phyloP scores from a whole-genome alignment of 1,284 basidiomycete genomes.

The Ganoderma boninense region DNA sequence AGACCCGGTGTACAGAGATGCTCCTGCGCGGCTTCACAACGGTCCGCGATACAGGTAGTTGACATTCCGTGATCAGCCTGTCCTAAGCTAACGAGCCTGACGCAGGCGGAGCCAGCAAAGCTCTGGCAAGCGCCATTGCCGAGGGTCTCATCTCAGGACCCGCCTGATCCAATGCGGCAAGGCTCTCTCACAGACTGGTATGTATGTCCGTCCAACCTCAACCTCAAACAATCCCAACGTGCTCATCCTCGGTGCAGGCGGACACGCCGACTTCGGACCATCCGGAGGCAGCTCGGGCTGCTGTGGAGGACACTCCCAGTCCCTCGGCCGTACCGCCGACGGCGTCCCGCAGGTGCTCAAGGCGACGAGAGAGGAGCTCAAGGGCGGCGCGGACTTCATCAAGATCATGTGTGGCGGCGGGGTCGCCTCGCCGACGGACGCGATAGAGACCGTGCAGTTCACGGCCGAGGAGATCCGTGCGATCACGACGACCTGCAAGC shows the following conservation, averaged over 20 bases:
- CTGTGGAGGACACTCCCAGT: conserved; percentile 49
- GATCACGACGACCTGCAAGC: conserved; percentile 52
- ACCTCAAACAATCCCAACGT: neutral
- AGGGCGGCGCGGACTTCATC: conserved; percentile 54
- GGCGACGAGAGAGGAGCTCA: conserved; percentile 53
- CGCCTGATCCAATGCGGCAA: conserved; percentile 55
- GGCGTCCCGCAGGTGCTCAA: conserved; percentile 51
- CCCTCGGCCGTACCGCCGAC: conserved; percentile 47
- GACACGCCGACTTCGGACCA: conserved; percentile 50
- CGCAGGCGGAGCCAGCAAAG: conserved; percentile 50
- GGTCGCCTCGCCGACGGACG: conserved; percentile 53
- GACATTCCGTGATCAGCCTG: neutral
- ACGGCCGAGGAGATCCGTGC: conserved; percentile 54
- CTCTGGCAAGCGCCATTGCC: conserved; percentile 49
- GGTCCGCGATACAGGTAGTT: conserved; percentile 52
- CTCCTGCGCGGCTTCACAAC: conserved; percentile 56
- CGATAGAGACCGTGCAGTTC: conserved; percentile 56
- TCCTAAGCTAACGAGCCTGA: neutral
- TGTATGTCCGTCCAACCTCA: neutral
- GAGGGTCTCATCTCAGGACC: conserved; percentile 55
- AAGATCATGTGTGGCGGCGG: conserved; percentile 56
- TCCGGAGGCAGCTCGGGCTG: conserved; percentile 43
- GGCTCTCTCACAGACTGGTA: conserved; percentile 54
- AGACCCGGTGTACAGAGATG: conserved; percentile 44
- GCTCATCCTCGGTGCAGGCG: conserved; percentile 35